Evolutionary conservation across 331 rosid genomes (phyloP).

Genomic region (Telfairia occidentalis): DNA sequence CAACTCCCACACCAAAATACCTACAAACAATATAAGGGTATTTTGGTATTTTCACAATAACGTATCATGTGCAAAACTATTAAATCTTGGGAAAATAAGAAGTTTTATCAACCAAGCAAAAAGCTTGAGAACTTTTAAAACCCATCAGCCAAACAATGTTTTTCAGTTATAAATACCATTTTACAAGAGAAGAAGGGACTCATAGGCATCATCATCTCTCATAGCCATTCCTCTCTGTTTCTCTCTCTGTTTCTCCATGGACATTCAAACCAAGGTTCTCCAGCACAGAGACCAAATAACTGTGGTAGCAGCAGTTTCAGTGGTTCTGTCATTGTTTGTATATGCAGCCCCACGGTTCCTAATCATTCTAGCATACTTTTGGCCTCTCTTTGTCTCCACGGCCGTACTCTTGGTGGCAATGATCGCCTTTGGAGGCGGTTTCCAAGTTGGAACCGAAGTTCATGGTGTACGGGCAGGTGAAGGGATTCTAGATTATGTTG

Average conservation of each 20-base stretch:
- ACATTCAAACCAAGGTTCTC: slow-evolving; percentile 41
- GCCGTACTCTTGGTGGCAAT: slow-evolving; percentile 40
- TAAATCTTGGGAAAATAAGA: neutral
- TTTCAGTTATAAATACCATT: neutral
- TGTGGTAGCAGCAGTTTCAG: slow-evolving; percentile 33
- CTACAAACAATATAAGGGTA: neutral
- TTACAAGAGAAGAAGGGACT: neutral
- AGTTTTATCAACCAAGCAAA: slow-evolving; percentile 6
- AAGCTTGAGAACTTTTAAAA: neutral
- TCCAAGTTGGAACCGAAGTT: slow-evolving; percentile 37
- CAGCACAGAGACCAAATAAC: slow-evolving; percentile 48
- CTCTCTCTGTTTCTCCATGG: slow-evolving; percentile 28
- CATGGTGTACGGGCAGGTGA: slow-evolving; percentile 53
- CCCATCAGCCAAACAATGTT: neutral
- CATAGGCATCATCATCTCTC: neutral
- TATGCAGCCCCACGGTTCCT: slow-evolving; percentile 53
- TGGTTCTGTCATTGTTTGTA: slow-evolving; percentile 29
- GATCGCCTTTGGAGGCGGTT: slow-evolving; percentile 51
- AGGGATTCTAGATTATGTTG: slow-evolving; percentile 62
- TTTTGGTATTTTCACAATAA: neutral
- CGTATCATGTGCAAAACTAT: neutral
- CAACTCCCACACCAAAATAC: neutral
- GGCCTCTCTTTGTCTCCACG: slow-evolving; percentile 84
- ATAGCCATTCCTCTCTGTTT: neutral
- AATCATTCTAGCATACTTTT: slow-evolving; percentile 50